Percentiles rank a stretch among this genome's conserved stretches.
These are phyloP conservation scores for Gaertneriomyces sp. DNA, from an alignment of 192 early-diverging fungal genomes.

Conservation along the genomic window DNA sequence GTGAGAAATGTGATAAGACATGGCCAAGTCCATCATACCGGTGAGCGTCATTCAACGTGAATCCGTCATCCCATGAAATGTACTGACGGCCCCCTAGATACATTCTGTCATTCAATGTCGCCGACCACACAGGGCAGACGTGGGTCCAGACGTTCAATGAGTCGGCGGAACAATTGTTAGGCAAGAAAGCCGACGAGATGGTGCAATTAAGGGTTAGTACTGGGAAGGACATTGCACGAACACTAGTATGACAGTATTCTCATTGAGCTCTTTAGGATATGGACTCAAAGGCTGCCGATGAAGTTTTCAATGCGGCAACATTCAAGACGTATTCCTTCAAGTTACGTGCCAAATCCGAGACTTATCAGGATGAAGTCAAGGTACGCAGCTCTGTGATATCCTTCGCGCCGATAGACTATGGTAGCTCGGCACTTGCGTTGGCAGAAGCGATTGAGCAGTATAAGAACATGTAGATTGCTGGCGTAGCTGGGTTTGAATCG, in stretches of 20 bases:
- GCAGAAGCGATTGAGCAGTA: slow-evolving; percentile 26
- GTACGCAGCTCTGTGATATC: slow-evolving; percentile 7
- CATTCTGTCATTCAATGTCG: slow-evolving; percentile 64
- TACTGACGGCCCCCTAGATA: slow-evolving; percentile 33
- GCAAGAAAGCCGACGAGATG: slow-evolving; percentile 68
- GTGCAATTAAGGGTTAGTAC: slow-evolving; percentile 47
- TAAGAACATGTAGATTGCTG: not conserved
- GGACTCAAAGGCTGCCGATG: slow-evolving; percentile 51
- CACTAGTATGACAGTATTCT: slow-evolving; percentile 11
- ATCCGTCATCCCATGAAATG: not conserved
- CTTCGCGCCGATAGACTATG: slow-evolving; percentile 19
- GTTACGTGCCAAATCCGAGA: slow-evolving; percentile 76
- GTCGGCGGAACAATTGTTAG: slow-evolving; percentile 61
- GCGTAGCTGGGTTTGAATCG: too few species aligned
- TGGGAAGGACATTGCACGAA: slow-evolving; percentile 1
- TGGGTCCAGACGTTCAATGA: slow-evolving; percentile 92
- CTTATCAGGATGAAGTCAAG: slow-evolving; percentile 54
- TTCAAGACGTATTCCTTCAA: slow-evolving; percentile 74
- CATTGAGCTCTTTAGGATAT: slow-evolving; percentile 30
- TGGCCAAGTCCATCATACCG: slow-evolving; percentile 72
- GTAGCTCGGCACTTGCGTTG: slow-evolving; percentile 6
- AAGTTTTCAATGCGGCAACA: slow-evolving; percentile 46
- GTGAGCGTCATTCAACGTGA: slow-evolving; percentile 34
- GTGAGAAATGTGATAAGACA: slow-evolving; percentile 81
- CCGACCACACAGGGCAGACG: slow-evolving; percentile 74